Evolutionary conservation across 148 eudicot species (phyloP).

Genomic region (Drosera capensis): DNA sequence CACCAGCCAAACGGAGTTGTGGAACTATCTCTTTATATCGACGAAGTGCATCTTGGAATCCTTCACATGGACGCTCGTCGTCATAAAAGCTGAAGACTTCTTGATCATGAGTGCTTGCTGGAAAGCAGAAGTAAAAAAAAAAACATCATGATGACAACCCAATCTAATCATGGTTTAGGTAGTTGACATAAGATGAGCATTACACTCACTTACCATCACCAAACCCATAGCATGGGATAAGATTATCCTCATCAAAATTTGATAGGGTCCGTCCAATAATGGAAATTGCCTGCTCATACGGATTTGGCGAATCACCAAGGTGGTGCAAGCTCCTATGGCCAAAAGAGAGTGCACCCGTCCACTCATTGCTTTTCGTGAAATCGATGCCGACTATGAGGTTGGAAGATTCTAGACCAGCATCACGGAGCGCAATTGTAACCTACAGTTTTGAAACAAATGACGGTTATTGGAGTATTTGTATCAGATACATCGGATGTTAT

Average conservation of each 20-base stretch:
- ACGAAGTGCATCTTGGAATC: conserved; percentile 23
- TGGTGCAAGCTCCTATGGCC: conserved; percentile 15
- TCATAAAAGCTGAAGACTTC: conserved; percentile 26
- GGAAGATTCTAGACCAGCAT: conserved; percentile 23
- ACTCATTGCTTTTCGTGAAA: conserved; percentile 31
- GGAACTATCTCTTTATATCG: conserved; percentile 27
- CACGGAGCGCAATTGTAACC: conserved; percentile 19
- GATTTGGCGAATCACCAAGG: conserved; percentile 16
- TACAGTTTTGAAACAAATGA: conserved; percentile 1
- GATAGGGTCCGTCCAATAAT: conserved; percentile 24
- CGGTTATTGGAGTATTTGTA: background rate
- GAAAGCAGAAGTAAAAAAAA: too few relatives aligned
- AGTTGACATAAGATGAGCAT: too few relatives aligned
- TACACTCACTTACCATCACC: conserved; percentile 15
- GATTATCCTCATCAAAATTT: conserved; percentile 24
- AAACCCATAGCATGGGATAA: conserved; percentile 27
- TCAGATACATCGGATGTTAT: background rate
- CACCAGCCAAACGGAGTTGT: conserved; percentile 17
- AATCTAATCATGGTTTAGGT: too few relatives aligned
- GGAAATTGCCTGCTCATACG: conserved; percentile 26
- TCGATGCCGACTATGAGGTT: conserved; percentile 27
- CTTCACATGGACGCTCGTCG: conserved; percentile 14
- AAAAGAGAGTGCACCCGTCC: conserved; percentile 22
- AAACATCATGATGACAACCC: too few relatives aligned
- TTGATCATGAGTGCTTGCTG: conserved; percentile 25